Conservation (phyloP, 2,329 filamentous ascomycete genomes). For the Bipolaris cookei region DNA sequence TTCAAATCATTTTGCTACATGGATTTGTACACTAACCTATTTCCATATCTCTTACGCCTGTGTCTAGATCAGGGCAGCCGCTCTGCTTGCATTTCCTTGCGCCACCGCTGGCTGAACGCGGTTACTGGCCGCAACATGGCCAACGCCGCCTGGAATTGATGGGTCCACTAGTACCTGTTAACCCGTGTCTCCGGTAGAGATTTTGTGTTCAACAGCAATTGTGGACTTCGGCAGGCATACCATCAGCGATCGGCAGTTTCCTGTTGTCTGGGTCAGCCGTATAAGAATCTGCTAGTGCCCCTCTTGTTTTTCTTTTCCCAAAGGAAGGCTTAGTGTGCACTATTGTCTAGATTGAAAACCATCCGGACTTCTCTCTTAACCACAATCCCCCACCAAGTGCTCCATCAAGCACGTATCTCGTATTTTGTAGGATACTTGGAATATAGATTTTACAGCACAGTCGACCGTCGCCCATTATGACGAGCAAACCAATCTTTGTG, state of each 20-base stretch:
- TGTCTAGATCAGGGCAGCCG: not conserved
- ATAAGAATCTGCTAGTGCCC: constrained; percentile 38
- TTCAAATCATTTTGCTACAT: not conserved
- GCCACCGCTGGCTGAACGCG: constrained; percentile 17
- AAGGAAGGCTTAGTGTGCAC: constrained; percentile 24
- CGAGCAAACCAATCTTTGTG: constrained; percentile 83
- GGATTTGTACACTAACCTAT: not conserved
- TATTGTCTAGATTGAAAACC: constrained; percentile 36
- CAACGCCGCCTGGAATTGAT: constrained; percentile 15
- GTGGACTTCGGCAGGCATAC: constrained; percentile 28
- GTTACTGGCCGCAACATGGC: constrained; percentile 12
- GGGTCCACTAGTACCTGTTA: constrained; percentile 27
- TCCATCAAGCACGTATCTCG: not conserved
- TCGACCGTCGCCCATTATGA: constrained; percentile 60
- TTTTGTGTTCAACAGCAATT: constrained; percentile 31
- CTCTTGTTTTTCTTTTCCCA: constrained; percentile 14
- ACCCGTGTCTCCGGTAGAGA: constrained; percentile 22
- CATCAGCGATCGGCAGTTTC: constrained; percentile 12
- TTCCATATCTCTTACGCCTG: not conserved
- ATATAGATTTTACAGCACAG: constrained; percentile 25
- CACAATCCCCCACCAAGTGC: constrained; percentile 1
- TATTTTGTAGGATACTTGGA: constrained; percentile 29
- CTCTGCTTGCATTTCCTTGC: constrained; percentile 2
- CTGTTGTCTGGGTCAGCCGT: constrained; percentile 10
- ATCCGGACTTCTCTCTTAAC: constrained; percentile 29